A percentile compares a stretch with the other conserved stretches of the same genome.
phyloP scores from a whole-genome alignment of 148 eudicot genomes.

The Chenopodium album region DNA sequence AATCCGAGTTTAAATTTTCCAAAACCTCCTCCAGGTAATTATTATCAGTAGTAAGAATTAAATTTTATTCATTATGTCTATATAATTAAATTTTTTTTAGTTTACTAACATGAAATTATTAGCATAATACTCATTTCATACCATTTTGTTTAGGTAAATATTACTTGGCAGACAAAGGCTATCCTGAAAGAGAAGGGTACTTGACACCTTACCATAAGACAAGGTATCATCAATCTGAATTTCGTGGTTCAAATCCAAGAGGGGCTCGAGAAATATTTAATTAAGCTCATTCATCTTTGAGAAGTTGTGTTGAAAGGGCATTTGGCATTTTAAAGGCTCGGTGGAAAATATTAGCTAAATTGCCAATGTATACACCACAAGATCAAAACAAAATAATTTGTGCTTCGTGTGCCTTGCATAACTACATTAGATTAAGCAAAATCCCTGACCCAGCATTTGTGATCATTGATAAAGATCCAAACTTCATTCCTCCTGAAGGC shows the following conservation, averaged over 20 bases:
- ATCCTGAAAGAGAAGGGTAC: constrained; percentile 5
- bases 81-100: too few species aligned
- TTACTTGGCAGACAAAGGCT: constrained; percentile 13
- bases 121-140: too few species aligned
- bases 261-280: constrained; percentile 17
- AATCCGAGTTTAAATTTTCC: neutral
- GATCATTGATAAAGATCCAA: neutral
- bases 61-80: too few species aligned
- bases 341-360: neutral
- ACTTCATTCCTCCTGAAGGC: neutral
- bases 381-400: constrained; percentile 4
- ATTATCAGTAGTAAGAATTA: too few species aligned
- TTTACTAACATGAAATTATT: too few species aligned
- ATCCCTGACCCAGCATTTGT: neutral
- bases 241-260: neutral
- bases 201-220: neutral
- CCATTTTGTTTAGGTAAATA: constrained; percentile 1
- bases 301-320: constrained; percentile 14
- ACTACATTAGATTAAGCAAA: neutral
- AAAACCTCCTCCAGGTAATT: neutral
- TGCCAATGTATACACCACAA: neutral
- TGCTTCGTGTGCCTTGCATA: neutral
- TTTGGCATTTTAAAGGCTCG: constrained; percentile 11
- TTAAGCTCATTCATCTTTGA: constrained; percentile 8
- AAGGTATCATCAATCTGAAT: constrained; percentile 10